A percentile compares a stretch with the other conserved stretches of the same genome.
phyloP scores from a whole-genome alignment of 2,329 filamentous ascomycete species.

The Anthostomella pinea region DNA sequence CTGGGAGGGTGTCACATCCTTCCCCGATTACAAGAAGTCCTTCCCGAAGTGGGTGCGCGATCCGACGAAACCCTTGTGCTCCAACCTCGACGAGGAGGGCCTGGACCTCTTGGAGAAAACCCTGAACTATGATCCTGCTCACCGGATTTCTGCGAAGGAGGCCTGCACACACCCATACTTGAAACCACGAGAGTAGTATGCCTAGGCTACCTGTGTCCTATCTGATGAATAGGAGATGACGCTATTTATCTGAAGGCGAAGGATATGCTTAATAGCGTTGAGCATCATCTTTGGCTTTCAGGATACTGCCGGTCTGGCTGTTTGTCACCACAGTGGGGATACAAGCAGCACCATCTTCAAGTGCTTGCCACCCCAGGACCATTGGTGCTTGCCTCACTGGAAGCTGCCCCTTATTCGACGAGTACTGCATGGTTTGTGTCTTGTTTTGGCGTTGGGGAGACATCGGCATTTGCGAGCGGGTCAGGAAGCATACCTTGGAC shows the following conservation, averaged over 20 bases:
- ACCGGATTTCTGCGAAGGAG: constrained; percentile 85
- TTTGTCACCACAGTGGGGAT: constrained; percentile 9
- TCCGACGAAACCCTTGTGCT: constrained; percentile 62
- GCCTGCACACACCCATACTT: constrained; percentile 85
- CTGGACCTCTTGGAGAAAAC: constrained; percentile 67
- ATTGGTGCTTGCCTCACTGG: constrained; percentile 4
- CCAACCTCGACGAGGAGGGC: constrained; percentile 68
- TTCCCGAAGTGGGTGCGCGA: constrained; percentile 90
- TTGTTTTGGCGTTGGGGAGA: no score
- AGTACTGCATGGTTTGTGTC: constrained; percentile 6
- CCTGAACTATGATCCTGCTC: constrained; percentile 83
- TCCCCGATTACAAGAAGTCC: constrained; percentile 88
- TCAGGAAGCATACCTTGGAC: no score
- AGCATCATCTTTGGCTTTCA: constrained; percentile 25
- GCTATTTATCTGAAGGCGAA: constrained; percentile 11
- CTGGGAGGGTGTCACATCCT: constrained; percentile 92
- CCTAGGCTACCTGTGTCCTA: constrained; percentile 6
- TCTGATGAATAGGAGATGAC: constrained; percentile 4
- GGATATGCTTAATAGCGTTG: constrained; percentile 14
- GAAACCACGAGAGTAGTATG: no score
- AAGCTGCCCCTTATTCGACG: constrained; percentile 2
- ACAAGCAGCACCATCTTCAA: constrained; percentile 5
- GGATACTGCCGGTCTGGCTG: constrained; percentile 22
- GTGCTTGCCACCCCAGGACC: no score
- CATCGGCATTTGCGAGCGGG: constrained; percentile 3